phyloP scores from a whole-genome alignment of 2,329 filamentous ascomycete species.

The Aspergillus sp. region DNA sequence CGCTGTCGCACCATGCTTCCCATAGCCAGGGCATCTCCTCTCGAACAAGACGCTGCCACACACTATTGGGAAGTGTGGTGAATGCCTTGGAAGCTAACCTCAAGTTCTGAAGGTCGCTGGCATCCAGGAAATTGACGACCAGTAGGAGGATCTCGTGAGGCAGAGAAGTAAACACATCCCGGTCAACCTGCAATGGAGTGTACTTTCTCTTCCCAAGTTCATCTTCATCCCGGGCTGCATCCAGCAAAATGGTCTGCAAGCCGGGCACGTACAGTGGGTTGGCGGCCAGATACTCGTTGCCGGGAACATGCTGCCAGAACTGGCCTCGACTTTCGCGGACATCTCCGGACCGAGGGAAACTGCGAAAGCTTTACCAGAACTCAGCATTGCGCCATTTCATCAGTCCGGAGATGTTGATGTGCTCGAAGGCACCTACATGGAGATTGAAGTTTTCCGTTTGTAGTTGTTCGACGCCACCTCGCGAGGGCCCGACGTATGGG shows the following conservation, averaged over 20 bases:
- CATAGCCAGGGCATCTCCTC: slow-evolving; percentile 20
- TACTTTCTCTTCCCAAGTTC: background rate
- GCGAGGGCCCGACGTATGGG: slow-evolving; percentile 1
- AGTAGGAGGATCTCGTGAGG: slow-evolving; percentile 7
- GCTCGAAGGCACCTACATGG: slow-evolving; percentile 8
- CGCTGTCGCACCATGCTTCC: slow-evolving; percentile 12
- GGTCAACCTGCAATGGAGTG: too few species aligned
- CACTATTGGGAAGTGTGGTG: slow-evolving; percentile 6
- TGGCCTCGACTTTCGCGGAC: slow-evolving; percentile 6
- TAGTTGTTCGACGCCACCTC: slow-evolving; percentile 1
- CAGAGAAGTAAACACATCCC: slow-evolving; percentile 2
- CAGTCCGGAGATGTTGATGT: slow-evolving; percentile 7
- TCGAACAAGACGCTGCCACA: slow-evolving; percentile 13
- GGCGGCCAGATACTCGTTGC: slow-evolving; percentile 12
- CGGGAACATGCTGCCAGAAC: slow-evolving; percentile 9
- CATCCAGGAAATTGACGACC: slow-evolving; percentile 2
- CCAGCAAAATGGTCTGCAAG: slow-evolving; percentile 4
- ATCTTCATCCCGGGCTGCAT: background rate
- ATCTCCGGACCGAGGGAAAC: slow-evolving; percentile 9
- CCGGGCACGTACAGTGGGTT: slow-evolving; percentile 15
- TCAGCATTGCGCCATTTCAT: slow-evolving; percentile 17
- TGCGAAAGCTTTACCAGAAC: background rate
- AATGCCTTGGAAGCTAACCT: slow-evolving; percentile 11
- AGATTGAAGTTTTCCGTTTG: slow-evolving; percentile 6
- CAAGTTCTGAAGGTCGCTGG: slow-evolving; percentile 7